Percentiles rank a stretch among this genome's conserved stretches.
Conservation (phyloP, 2,329 filamentous ascomycete species). For the Penicillium sp. region DNA sequence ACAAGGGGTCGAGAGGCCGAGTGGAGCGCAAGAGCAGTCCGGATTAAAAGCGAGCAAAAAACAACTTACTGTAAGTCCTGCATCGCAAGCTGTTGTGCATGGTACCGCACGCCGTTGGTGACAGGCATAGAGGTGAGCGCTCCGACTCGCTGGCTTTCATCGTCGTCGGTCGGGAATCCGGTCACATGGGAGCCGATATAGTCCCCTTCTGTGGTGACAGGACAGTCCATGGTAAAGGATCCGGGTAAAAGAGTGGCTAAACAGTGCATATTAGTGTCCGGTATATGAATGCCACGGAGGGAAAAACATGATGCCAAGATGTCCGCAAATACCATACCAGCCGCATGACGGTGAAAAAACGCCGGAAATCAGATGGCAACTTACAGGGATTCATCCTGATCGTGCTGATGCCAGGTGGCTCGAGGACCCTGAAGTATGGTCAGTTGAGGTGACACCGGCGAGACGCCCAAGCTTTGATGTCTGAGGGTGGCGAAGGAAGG, state of each 20-base stretch:
- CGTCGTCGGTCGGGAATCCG: slow-evolving; percentile 39
- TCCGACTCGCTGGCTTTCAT: slow-evolving; percentile 49
- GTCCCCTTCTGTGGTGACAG: slow-evolving; percentile 38
- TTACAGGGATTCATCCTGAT: slow-evolving; percentile 25
- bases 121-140: slow-evolving; percentile 44
- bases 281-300: not conserved
- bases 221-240: slow-evolving; percentile 36
- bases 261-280: not conserved
- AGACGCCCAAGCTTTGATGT: slow-evolving; percentile 20
- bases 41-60: slow-evolving; percentile 34
- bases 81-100: slow-evolving; percentile 47
- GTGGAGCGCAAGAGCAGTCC: slow-evolving; percentile 31
- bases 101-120: slow-evolving; percentile 49
- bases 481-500: slow-evolving; percentile 12
- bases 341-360: slow-evolving; percentile 6
- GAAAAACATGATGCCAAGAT: not conserved
- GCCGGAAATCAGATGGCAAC: slow-evolving; percentile 5
- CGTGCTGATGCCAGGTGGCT: slow-evolving; percentile 20
- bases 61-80: slow-evolving; percentile 53
- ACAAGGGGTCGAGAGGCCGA: slow-evolving; percentile 28
- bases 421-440: slow-evolving; percentile 21
- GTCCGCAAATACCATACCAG: not conserved
- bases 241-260: slow-evolving; percentile 32
- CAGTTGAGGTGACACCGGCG: slow-evolving; percentile 21
- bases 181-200: slow-evolving; percentile 36